Base-by-base conservation (phyloP, 495 filamentous ascomycete genomes). In the Pyrenopolyporus hunteri region DNA sequence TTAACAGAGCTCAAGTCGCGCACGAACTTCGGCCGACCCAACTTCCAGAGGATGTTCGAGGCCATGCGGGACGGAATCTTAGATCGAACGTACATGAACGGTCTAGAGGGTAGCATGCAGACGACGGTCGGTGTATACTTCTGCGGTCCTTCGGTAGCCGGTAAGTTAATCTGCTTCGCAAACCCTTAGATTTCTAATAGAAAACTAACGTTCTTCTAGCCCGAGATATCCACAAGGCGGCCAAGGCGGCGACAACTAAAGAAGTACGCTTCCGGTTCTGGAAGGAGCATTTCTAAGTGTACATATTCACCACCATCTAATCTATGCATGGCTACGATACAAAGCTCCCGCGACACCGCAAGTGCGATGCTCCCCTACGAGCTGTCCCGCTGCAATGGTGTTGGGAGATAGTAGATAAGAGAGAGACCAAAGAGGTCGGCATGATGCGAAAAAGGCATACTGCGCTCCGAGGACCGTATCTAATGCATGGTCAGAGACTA, bases 41-140 rank as follows among this genome's bases (percentile, higher is more conserved):
- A 99, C 73, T 99, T 97, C 73, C 78, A 77, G 26, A 82, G 86
- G 29, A 80, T 99, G 45, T 93, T 99, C 65, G 77, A 78, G 4
- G 88, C 84, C 17, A 94, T 99, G 91, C 85, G 90, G 11, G 85
- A 93, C 46, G 95, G 93, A 14, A 91, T 99, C 49, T 66, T 89
- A 26, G 83, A 95, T 71, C 83, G 90, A 56, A 89, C 85, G 1
- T 99, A 99, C 66, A 84, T 98, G 69, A 78, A 80, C 51, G 93
- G 91, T 9, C 71, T 97, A 25, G 88, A 94, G 64, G 83, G 84
- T 36, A 84, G 80, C 57, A 77, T 86, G 69, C 81, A 82, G 62
- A 94, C 91, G 5, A 89, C 96, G 36, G 88, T 99, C 17, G 94
- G 94, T 73, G 93, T 99, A 32, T 99, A 99, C 75, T 98, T 99